Percentiles rank a stretch among this genome's conserved stretches.
These are phyloP conservation scores for Lenwebbia sp. DNA, from an alignment of 345 rosid species.

Conservation along the genomic window DNA sequence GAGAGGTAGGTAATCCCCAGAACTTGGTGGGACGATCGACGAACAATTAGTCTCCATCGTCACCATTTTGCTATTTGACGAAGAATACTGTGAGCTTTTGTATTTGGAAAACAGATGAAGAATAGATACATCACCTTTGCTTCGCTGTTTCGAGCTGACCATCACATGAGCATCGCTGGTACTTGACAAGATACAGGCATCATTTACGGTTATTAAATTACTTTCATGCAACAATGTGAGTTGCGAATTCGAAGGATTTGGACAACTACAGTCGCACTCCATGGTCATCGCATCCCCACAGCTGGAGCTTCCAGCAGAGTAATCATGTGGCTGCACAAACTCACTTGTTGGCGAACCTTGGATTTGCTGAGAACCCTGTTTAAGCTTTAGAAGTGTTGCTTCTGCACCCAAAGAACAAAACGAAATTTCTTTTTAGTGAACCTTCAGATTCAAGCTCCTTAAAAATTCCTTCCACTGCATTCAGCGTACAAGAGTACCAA, in stretches of 20 bases:
- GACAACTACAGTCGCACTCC: conserved; percentile 1
- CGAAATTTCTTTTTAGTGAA: neutral
- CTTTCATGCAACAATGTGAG: neutral
- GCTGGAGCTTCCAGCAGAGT: neutral
- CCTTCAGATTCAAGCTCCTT: neutral
- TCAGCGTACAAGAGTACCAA: neutral
- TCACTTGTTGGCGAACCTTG: neutral
- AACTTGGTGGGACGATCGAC: neutral
- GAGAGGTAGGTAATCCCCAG: conserved; percentile 1
- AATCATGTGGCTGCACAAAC: conserved; percentile 3
- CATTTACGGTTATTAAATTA: conserved; percentile 5
- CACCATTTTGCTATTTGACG: neutral
- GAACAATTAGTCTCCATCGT: neutral
- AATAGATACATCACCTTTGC: conserved; percentile 21
- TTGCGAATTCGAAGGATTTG: neutral
- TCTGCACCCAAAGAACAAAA: conserved; percentile 25
- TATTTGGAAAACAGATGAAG: conserved; percentile 42
- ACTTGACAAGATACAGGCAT: conserved; percentile 1
- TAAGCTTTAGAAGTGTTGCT: conserved; percentile 68
- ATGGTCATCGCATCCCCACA: neutral
- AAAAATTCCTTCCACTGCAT: neutral
- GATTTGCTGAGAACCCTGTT: conserved; percentile 47
- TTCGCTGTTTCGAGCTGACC: conserved; percentile 1
- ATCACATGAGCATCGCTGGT: conserved; percentile 1
- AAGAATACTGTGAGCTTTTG: conserved; percentile 12